Evolutionary conservation across 2,329 filamentous ascomycete species (phyloP), one percentile per base, ranked within the genome.

Genomic region (Stenocarpella maydis): DNA sequence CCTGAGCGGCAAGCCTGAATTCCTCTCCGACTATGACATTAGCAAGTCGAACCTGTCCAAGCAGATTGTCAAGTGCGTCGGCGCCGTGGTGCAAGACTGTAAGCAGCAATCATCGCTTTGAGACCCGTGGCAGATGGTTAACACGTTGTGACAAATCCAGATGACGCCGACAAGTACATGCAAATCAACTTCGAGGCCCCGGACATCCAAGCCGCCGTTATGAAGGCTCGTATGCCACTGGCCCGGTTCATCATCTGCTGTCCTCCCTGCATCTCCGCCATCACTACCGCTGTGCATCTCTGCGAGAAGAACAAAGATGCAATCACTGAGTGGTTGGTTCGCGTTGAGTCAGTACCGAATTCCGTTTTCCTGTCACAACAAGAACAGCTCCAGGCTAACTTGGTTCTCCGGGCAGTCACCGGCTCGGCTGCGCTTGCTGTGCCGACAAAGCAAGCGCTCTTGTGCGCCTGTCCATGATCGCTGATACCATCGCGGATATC

Each of bases 381-480:
- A 2, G 15, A 31, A 17, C 6, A 4, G 28, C 15, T 31, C 49
- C 21, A 58, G 24, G 15, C 26, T 60, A 14, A 45, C 31, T 17
- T 8, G 12, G 2, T 26, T 61, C 37, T n/a, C 12, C 12, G 6
- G 24, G 12, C 10, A 69, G 67, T 39, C 65, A 70, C 19, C 65
- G 58, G 4, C 55, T 68, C 4, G 49, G 34, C 1, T 70, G 65
- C 28, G 43, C 24, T 19, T 70, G 69, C 41, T 70, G 65, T 24
- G 4, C 21, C 10, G 10, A 19, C 10, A n/a, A 10, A 1, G 19
- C 10, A 39, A 49, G 50, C 19, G 65, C 39, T 10, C 24, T 68
- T 4, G 39, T 9, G 8, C 69, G 69, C 24, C 54, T 70, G 6
- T 64, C 61, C 17, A 70, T 68, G 65, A 65, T 70, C 15, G 39